Conservation (phyloP, 2,329 filamentous ascomycete species). For the Calonectria pauciramosa region DNA sequence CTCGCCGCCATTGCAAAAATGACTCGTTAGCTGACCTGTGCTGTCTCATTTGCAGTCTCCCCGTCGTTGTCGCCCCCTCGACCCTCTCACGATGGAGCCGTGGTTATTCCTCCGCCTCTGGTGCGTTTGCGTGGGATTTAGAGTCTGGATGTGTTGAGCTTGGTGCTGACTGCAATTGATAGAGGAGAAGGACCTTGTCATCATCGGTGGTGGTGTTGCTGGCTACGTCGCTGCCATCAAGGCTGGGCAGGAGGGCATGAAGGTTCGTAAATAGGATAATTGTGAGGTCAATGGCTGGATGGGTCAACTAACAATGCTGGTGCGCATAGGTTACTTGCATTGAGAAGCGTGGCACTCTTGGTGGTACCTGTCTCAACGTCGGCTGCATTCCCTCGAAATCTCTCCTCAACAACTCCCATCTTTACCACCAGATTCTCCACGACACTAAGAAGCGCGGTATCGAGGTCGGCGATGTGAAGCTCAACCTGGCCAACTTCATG, state of each 20-base stretch:
- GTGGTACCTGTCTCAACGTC: slow-evolving; percentile 98
- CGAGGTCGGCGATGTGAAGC: slow-evolving; percentile 95
- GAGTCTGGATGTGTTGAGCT: slow-evolving; percentile 15
- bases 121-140: slow-evolving; percentile 54
- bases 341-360: slow-evolving; percentile 95
- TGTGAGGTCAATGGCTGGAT: slow-evolving; percentile 21
- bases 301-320: slow-evolving; percentile 34
- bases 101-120: slow-evolving; percentile 70
- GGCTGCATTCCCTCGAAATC: slow-evolving; percentile 99
- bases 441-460: slow-evolving; percentile 98
- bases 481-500: slow-evolving; percentile 97
- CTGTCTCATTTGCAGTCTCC: slow-evolving; percentile 56
- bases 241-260: slow-evolving; percentile 96
- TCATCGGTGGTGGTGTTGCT: slow-evolving; percentile 97
- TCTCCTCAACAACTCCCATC: slow-evolving; percentile 98
- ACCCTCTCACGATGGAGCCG: slow-evolving; percentile 67
- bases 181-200: slow-evolving; percentile 97
- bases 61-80: slow-evolving; percentile 61
- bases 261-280: slow-evolving; percentile 67
- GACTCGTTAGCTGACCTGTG: slow-evolving; percentile 40
- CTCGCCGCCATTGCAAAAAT: slow-evolving; percentile 32
- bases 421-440: slow-evolving; percentile 97
- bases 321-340: slow-evolving; percentile 86
- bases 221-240: slow-evolving; percentile 99
- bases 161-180: slow-evolving; percentile 42